Conservation (phyloP, 129 eudicot species). For the Dittrichia graveolens region DNA sequence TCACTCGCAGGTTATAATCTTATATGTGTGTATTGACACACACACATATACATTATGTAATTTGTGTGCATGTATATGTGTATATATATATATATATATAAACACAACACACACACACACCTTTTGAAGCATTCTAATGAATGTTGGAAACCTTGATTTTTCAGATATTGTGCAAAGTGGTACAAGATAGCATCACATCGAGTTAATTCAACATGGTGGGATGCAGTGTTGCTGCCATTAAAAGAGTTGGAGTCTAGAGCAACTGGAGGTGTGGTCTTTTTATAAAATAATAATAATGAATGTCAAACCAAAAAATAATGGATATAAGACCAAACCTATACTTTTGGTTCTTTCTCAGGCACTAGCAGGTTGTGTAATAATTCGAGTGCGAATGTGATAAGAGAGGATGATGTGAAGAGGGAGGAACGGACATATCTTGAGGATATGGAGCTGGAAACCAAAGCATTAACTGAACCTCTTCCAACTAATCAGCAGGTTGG, state of each 20-base stretch:
- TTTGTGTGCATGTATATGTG: too few relatives aligned
- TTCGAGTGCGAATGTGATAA: conserved; percentile 5
- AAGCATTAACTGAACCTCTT: conserved; percentile 95
- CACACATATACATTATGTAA: background rate
- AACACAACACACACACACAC: background rate
- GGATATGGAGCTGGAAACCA: conserved; percentile 93
- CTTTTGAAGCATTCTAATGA: background rate
- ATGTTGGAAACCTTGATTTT: conserved; percentile 20
- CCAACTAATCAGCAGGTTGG: conserved; percentile 95
- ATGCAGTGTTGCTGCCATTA: conserved; percentile 71
- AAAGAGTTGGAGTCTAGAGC: conserved; percentile 72
- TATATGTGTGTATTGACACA: background rate
- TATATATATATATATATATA: too few relatives aligned
- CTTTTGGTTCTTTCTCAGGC: conserved; percentile 29
- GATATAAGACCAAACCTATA: conserved; percentile 1
- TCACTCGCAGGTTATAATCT: conserved; percentile 81
- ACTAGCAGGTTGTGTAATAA: conserved; percentile 9
- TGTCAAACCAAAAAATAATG: conserved; percentile 8
- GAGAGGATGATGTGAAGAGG: conserved; percentile 23
- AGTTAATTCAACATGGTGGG: conserved; percentile 81
- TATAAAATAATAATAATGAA: conserved; percentile 28
- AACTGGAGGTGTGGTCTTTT: conserved; percentile 46
- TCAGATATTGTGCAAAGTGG: conserved; percentile 92
- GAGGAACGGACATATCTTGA: conserved; percentile 57
- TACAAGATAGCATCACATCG: conserved; percentile 85